phyloP scores from a whole-genome alignment of 78 protist species.

The Guillardia theta region DNA sequence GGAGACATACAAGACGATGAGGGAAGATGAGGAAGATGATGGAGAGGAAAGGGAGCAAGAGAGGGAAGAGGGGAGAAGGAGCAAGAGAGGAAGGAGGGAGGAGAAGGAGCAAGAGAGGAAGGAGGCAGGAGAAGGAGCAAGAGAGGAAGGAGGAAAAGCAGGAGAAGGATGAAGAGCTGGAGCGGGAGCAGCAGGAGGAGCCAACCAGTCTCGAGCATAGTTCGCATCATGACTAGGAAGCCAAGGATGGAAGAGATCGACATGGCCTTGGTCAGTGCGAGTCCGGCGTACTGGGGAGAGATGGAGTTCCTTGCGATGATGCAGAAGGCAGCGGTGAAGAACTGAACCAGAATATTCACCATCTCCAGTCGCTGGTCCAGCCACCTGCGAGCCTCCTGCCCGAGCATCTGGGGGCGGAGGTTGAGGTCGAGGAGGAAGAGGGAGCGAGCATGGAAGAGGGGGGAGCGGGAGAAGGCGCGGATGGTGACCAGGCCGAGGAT shows the following conservation, averaged over 20 bases:
- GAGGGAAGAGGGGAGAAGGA: too few species aligned
- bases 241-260: neutral
- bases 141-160: neutral
- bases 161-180: neutral
- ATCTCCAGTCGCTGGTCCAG: conserved; percentile 75
- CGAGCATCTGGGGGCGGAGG: neutral
- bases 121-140: too few species aligned
- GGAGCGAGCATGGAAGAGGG: neutral
- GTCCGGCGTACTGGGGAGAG: neutral
- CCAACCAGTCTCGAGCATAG: neutral
- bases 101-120: too few species aligned
- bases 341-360: conserved; percentile 64
- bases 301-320: neutral
- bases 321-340: neutral
- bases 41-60: too few species aligned
- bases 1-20: too few species aligned
- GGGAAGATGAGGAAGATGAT: too few species aligned
- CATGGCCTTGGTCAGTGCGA: conserved; percentile 3
- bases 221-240: neutral
- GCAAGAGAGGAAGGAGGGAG: too few species aligned
- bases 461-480: neutral
- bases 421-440: neutral
- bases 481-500: neutral
- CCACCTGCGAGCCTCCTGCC: conserved; percentile 53
- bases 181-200: neutral